Percentiles rank a stretch among this genome's conserved stretches.
These are phyloP conservation scores for Paraphaeosphaeria sporulosa DNA, from an alignment of 2,329 filamentous ascomycete species.

Conservation along the genomic window DNA sequence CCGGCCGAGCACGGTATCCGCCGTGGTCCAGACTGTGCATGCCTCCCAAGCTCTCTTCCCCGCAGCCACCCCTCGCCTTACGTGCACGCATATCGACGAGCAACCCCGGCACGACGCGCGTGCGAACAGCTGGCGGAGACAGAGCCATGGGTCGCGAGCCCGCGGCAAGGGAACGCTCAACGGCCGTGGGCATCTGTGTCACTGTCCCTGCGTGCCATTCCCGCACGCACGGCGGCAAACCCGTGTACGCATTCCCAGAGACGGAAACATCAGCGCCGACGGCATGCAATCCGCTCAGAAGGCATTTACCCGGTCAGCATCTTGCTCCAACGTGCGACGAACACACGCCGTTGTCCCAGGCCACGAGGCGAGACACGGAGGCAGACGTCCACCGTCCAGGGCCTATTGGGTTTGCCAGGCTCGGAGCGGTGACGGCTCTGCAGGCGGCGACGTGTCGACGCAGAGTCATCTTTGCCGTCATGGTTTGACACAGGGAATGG, in stretches of 20 bases:
- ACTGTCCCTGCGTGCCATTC: too few relatives aligned
- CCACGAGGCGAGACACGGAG: neutral
- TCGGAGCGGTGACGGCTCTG: neutral
- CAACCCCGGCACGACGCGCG: neutral
- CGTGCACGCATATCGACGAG: neutral
- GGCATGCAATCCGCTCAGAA: too few relatives aligned
- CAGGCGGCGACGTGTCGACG: neutral
- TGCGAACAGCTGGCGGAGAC: conserved; percentile 18
- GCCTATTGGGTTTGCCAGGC: neutral
- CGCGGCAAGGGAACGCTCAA: conserved; percentile 17
- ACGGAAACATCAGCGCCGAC: neutral
- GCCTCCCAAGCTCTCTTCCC: neutral
- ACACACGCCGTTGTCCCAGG: conserved; percentile 1
- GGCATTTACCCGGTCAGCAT: too few relatives aligned
- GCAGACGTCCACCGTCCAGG: neutral
- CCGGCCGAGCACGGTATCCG: too few relatives aligned
- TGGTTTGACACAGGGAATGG: neutral
- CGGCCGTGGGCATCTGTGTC: too few relatives aligned
- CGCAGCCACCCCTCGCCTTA: neutral
- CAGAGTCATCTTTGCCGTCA: neutral
- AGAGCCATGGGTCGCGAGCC: conserved; percentile 19
- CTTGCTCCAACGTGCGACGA: too few relatives aligned
- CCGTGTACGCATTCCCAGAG: neutral
- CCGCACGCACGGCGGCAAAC: too few relatives aligned
- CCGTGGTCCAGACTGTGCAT: neutral